Evolutionary conservation across 352 stramenopile genomes (phyloP).

Genomic region (Phytophthora macrochlamydospora): DNA sequence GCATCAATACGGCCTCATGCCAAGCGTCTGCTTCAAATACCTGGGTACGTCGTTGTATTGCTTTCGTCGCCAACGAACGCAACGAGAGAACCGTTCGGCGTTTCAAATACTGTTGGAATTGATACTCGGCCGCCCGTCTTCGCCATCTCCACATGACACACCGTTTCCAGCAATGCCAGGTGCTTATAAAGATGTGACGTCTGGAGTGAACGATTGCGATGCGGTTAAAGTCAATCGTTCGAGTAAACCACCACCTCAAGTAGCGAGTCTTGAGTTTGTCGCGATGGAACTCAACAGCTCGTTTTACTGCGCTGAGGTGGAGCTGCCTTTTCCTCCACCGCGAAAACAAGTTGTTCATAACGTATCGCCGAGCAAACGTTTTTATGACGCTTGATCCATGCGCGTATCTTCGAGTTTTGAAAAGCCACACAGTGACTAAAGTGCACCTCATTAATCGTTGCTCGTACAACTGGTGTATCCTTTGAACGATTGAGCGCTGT

Average conservation of each 20-base stretch:
- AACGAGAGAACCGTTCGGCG: constrained; percentile 20
- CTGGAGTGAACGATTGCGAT: constrained; percentile 12
- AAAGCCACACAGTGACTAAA: constrained; percentile 20
- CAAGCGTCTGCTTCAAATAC: constrained; percentile 29
- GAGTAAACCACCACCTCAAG: constrained; percentile 5
- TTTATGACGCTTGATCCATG: constrained; percentile 12
- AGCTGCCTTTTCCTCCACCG: constrained; percentile 21
- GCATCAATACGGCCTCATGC: constrained; percentile 26
- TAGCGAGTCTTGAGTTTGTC: constrained; percentile 7
- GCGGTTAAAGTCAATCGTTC: constrained; percentile 14
- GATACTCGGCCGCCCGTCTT: constrained; percentile 9
- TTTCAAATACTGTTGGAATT: constrained; percentile 18
- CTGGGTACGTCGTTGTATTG: constrained; percentile 9
- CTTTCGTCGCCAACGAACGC: neutral
- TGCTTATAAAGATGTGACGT: constrained; percentile 2
- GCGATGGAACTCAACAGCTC: constrained; percentile 11
- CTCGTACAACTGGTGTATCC: constrained; percentile 4
- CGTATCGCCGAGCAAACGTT: constrained; percentile 6
- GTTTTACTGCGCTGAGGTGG: constrained; percentile 1
- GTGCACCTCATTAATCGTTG: constrained; percentile 8
- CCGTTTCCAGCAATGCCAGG: constrained; percentile 12
- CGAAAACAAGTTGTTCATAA: constrained; percentile 2
- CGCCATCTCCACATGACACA: constrained; percentile 11
- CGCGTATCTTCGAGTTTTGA: constrained; percentile 25
- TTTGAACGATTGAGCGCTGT: constrained; percentile 4